Base-by-base conservation (phyloP, 2,329 filamentous ascomycete species). In the Fusarium sp. region DNA sequence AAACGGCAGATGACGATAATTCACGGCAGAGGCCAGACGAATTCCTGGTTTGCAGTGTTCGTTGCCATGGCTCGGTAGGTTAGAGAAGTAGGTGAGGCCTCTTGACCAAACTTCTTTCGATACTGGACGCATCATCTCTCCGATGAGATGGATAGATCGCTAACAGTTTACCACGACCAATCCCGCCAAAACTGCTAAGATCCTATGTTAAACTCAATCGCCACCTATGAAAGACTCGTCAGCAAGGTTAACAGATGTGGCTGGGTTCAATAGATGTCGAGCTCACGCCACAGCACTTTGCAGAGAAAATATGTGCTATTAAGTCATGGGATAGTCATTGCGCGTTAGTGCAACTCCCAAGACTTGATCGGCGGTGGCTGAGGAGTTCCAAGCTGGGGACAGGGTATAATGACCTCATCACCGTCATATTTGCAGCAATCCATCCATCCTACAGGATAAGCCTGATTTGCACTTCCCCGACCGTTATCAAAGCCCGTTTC, bases 321-420 rank as follows among this genome's bases (percentile, higher is more conserved):
- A 52, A 53, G 63, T 67, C 63, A 67, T 67, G 63, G 2, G 10
- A 15, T 4, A 59, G 48, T 67, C 63, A 67, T 67, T 42, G 58
- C 58, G 63, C 63, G 63, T 67, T 67, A 67, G 63, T 64, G 62
- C 20, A 38, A 40, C 21, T 66, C 36, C 30, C 49, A 43, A 43
- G 46, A 44, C 20, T 17, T 59, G 63, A 66, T 66, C 59, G 45
- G 44, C 47, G 15, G 63, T 62, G 63, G 51, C 50, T 63, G 51
- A 46, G 14, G 20, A 15, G 19, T 64, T 63, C 59, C 60, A 64
- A 51, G 59, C 32, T 63, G 39, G 42, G 42, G 43, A 58, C 59
- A 32, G 23, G 36, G 38, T 45, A 48, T 19, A 44, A 66, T 67
- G 63, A 67, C 48, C 47, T 67, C 63, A 67, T 67, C 47, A 48